Base-by-base conservation (phyloP, 2,329 filamentous ascomycete genomes). In the Diplodia sapinea region DNA sequence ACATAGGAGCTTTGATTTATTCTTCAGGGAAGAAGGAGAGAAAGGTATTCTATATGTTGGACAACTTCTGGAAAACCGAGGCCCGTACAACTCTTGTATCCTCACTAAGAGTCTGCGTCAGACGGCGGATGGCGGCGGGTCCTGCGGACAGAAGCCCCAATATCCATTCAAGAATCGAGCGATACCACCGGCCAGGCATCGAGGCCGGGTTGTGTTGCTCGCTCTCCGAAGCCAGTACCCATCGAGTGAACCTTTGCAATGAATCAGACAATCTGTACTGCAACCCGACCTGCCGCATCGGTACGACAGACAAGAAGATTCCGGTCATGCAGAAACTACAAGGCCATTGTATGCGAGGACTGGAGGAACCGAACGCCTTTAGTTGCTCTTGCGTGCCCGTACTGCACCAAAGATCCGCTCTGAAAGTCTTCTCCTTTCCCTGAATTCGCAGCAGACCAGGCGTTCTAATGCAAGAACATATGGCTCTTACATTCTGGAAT, bases 1-100 rank as follows among this genome's bases (percentile, higher is more conserved):
- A 56, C 31, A 56, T 55, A 49, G 40, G 26, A 33, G 26, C 17
- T 33, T 23, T 33, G 57, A 26, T 20, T 50, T 59, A 56, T 56
- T 59, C n/a, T 59, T 43, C 12, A 12, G 26, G 26, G n/a, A 47
- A 26, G 6, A 29, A 7, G 7, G 40, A 13, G 47, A 61, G 20
- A 29, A 33, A 29, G 23, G 40, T 33, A 49, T 8, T 40, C 33
- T 20, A 33, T 20, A 12, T 36, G 13, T 49, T 31, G 9, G 17
- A 23, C 31, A 13, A 13, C 7, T 6, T 29, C 33, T 20, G 17
- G 12, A 50, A 26, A 23, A 4, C 50, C 17, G 43, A 36, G 29
- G 26, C 31, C 15, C 51, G 29, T 55, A 47, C 43, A 20, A 20
- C 43, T 47, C 17, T n/a, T n/a, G 43, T 20, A 47, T 47, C 17